These are phyloP conservation scores for Mucor velutinosus DNA, from an alignment of 371 early-diverging fungal species.

Conservation along the genomic window DNA sequence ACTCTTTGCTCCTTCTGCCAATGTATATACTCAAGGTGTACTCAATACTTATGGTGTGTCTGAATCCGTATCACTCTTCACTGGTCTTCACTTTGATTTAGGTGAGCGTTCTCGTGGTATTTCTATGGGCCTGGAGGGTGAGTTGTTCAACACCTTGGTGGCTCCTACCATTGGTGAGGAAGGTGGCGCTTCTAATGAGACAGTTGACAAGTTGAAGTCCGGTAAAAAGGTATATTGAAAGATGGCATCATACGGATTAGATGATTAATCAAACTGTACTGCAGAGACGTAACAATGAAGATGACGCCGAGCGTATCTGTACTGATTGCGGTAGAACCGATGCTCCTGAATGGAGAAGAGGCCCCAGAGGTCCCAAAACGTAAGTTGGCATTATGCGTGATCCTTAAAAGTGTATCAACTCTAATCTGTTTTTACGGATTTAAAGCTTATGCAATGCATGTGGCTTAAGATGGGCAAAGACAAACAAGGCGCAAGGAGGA, in stretches of 20 bases:
- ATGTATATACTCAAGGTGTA: constrained; percentile 46
- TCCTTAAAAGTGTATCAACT: neutral
- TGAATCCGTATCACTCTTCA: constrained; percentile 40
- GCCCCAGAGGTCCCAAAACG: constrained; percentile 75
- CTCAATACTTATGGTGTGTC: constrained; percentile 22
- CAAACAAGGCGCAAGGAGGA: constrained; percentile 15
- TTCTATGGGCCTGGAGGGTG: constrained; percentile 39
- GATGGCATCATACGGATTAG: too few species aligned
- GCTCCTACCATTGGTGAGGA: constrained; percentile 18
- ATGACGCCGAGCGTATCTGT: constrained; percentile 27
- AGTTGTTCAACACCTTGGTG: constrained; percentile 23
- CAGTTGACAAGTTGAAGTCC: constrained; percentile 10
- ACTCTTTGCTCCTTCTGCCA: constrained; percentile 18
- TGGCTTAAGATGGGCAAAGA: constrained; percentile 31
- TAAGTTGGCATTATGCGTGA: constrained; percentile 24
- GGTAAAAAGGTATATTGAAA: constrained; percentile 15
- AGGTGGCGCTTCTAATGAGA: neutral
- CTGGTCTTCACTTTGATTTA: constrained; percentile 39
- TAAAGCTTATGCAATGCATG: constrained; percentile 32
- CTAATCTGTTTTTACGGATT: neutral
- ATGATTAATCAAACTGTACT: neutral
- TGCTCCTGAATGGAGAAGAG: constrained; percentile 86
- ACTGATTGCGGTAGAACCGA: constrained; percentile 74
- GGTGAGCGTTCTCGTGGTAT: constrained; percentile 49
- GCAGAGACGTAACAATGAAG: constrained; percentile 24